A percentile compares a stretch with the other conserved stretches of the same genome.
Evolutionary conservation across 352 stramenopile genomes (phyloP).

Genomic region (Peronospora farinosa): DNA sequence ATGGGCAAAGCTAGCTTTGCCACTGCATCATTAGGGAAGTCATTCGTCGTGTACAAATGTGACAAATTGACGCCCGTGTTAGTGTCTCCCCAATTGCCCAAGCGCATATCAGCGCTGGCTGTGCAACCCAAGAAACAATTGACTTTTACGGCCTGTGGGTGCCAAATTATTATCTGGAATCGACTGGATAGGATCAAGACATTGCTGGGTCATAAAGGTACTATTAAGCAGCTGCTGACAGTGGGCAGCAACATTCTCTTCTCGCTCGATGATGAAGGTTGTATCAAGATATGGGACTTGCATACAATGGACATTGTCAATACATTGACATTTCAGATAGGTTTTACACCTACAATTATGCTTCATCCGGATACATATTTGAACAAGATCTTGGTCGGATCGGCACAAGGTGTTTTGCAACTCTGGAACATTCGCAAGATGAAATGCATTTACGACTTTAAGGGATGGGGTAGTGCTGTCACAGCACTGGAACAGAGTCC

Average conservation of each 20-base stretch:
- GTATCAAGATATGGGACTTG: slow-evolving; percentile 58
- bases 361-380: slow-evolving; percentile 90
- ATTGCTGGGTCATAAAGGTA: slow-evolving; percentile 48
- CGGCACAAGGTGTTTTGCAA: slow-evolving; percentile 69
- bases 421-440: slow-evolving; percentile 90
- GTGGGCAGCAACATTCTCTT: slow-evolving; percentile 67
- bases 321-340: slow-evolving; percentile 40
- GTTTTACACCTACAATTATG: slow-evolving; percentile 70
- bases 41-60: slow-evolving; percentile 89
- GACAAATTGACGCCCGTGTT: slow-evolving; percentile 84
- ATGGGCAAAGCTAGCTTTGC: slow-evolving; percentile 87
- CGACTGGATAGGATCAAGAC: slow-evolving; percentile 51
- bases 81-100: slow-evolving; percentile 72
- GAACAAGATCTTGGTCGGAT: slow-evolving; percentile 91
- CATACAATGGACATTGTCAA: slow-evolving; percentile 55
- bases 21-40: slow-evolving; percentile 81
- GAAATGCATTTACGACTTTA: slow-evolving; percentile 86
- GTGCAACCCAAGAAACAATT: slow-evolving; percentile 63
- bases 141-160: slow-evolving; percentile 70
- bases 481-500: slow-evolving; percentile 81
- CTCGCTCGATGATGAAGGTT: slow-evolving; percentile 56
- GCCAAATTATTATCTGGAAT: slow-evolving; percentile 69
- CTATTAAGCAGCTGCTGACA: slow-evolving; percentile 42
- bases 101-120: slow-evolving; percentile 64
- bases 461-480: slow-evolving; percentile 58